Evolutionary conservation across 768 basidiomycete genomes (phyloP).

Genomic region (Rhodotorula paludigena): DNA sequence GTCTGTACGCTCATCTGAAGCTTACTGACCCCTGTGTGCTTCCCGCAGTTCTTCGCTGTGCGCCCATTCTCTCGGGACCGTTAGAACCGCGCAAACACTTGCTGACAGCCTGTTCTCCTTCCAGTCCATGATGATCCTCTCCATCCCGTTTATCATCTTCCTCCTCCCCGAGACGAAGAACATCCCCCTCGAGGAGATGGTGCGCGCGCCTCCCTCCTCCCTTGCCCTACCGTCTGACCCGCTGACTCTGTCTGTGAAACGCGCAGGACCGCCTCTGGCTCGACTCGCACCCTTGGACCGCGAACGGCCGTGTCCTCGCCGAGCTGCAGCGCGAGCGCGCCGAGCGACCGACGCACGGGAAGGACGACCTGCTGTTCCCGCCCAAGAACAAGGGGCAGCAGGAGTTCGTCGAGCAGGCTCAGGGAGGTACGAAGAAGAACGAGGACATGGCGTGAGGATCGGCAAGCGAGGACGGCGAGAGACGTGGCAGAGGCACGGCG

Average conservation of each 20-base stretch:
- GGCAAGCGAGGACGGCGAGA: too few relatives aligned
- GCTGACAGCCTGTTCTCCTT: not conserved
- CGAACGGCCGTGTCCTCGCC: slow-evolving; percentile 29
- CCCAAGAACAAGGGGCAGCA: slow-evolving; percentile 3
- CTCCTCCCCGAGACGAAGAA: slow-evolving; percentile 52
- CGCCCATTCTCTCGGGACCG: too few relatives aligned
- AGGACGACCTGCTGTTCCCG: slow-evolving; percentile 10
- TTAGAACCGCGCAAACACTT: not conserved
- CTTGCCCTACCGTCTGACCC: not conserved
- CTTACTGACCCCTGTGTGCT: too few relatives aligned
- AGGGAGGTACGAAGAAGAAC: not conserved
- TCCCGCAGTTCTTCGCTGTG: not conserved
- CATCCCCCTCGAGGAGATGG: slow-evolving; percentile 53
- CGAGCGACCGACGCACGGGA: not conserved
- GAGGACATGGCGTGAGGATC: not conserved
- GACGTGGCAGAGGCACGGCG: too few relatives aligned
- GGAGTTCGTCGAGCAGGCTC: slow-evolving; percentile 17
- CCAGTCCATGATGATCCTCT: slow-evolving; percentile 40
- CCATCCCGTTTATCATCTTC: slow-evolving; percentile 52
- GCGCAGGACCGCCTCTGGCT: slow-evolving; percentile 26
- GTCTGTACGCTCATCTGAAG: not conserved
- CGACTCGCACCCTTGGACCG: slow-evolving; percentile 17
- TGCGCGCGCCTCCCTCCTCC: not conserved
- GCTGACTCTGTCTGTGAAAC: not conserved
- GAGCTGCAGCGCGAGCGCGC: slow-evolving; percentile 19